phyloP scores from a whole-genome alignment of 805 yeast genomes.

The Metschnikowia santaceciliae region DNA sequence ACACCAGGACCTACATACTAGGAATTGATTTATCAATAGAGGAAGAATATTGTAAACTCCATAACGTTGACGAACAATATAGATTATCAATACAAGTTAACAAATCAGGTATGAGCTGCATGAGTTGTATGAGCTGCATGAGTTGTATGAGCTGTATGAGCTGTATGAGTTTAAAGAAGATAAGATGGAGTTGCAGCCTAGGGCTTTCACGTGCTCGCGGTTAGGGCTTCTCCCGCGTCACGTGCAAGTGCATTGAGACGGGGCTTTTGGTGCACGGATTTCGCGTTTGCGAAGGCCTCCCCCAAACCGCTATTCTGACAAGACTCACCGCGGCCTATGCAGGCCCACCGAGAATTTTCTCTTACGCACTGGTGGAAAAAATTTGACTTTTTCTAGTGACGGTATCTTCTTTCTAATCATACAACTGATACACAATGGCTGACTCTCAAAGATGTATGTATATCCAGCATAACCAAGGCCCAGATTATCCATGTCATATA shows the following conservation, averaged over 20 bases:
- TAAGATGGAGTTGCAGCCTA: background rate
- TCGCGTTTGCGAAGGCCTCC: background rate
- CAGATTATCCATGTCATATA: too few species aligned
- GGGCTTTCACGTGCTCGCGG: conserved; percentile 21
- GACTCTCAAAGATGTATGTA: conserved; percentile 97
- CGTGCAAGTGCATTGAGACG: conserved; percentile 1
- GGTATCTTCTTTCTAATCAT: conserved; percentile 13
- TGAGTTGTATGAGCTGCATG: too few species aligned
- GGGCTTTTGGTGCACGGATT: conserved; percentile 9
- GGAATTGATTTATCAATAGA: background rate
- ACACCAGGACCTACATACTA: background rate
- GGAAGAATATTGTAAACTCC: too few species aligned
- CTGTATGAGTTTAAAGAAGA: too few species aligned
- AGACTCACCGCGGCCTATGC: conserved; percentile 7
- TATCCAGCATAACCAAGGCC: background rate
- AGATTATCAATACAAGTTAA: too few species aligned
- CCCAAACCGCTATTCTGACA: background rate
- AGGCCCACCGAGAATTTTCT: conserved; percentile 18
- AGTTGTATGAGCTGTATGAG: too few species aligned
- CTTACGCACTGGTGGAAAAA: conserved; percentile 16
- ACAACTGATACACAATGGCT: conserved; percentile 61
- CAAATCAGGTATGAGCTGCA: too few species aligned
- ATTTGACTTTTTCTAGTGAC: conserved; percentile 10
- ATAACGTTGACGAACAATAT: too few species aligned
- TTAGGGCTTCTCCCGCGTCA: conserved; percentile 9